phyloP scores from a whole-genome alignment of 345 rosid species.

The Crucihimalaya himalaica region DNA sequence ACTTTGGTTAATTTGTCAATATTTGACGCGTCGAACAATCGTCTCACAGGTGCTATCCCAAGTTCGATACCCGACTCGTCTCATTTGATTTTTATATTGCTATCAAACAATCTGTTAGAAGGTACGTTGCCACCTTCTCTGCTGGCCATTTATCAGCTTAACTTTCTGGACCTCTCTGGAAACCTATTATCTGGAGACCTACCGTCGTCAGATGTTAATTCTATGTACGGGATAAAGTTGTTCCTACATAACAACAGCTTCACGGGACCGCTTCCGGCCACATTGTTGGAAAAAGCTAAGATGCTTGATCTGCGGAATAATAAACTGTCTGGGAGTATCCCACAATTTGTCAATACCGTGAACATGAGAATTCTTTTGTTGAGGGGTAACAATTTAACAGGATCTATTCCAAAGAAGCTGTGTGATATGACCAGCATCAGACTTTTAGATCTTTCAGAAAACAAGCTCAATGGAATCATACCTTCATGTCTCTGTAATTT shows the following conservation, averaged over 20 bases:
- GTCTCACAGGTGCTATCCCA: not conserved
- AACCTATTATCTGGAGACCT: not conserved
- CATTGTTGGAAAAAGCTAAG: not conserved
- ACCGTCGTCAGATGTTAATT: too few species aligned
- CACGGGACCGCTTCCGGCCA: not conserved
- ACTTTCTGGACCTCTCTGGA: not conserved
- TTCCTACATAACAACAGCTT: not conserved
- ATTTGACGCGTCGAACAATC: not conserved
- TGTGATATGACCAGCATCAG: not conserved
- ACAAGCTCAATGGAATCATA: not conserved
- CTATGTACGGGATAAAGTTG: too few species aligned
- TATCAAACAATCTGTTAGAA: not conserved
- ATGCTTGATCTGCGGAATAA: not conserved
- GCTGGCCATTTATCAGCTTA: too few species aligned
- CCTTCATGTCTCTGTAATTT: not conserved
- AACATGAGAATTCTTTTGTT: not conserved
- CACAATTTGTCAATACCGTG: not conserved
- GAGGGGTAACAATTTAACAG: not conserved
- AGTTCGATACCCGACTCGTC: not conserved
- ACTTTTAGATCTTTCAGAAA: not conserved
- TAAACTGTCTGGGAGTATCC: slow-evolving; percentile 3
- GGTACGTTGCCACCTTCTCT: not conserved
- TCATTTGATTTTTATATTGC: not conserved
- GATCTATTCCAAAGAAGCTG: not conserved
- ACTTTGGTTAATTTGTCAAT: too few species aligned